A percentile compares a stretch with the other conserved stretches of the same genome.
Conservation (phyloP, 306 rosid species). For the Dalbergia oliveri region DNA sequence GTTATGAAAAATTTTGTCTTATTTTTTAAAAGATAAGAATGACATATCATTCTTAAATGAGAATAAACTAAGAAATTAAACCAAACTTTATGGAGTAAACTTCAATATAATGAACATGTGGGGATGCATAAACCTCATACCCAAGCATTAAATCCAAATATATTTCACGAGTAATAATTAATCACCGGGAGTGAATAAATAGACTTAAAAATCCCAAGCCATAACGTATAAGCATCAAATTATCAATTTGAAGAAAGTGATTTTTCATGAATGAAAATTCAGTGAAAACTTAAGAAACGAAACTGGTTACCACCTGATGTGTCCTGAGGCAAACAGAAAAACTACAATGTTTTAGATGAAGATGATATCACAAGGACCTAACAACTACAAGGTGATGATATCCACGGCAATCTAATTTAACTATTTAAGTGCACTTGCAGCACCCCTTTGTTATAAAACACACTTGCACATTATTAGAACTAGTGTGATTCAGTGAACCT, state of each 20-base stretch:
- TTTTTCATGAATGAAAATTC: constrained; percentile 36
- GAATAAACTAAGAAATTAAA: too few species aligned
- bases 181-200: constrained; percentile 1
- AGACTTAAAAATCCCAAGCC: background rate
- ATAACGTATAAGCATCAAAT: constrained; percentile 11
- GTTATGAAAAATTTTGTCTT: too few species aligned
- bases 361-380: constrained; percentile 47
- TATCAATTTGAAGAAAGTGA: constrained; percentile 13
- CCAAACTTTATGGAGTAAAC: too few species aligned
- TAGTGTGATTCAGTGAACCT: constrained; percentile 45
- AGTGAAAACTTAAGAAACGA: constrained; percentile 45
- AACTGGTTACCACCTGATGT: constrained; percentile 36
- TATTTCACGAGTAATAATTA: background rate
- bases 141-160: background rate
- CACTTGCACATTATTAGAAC: constrained; percentile 35
- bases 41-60: too few species aligned
- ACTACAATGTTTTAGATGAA: constrained; percentile 44
- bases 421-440: background rate
- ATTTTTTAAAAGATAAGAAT: too few species aligned
- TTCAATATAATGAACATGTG: too few species aligned
- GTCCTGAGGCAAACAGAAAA: constrained; percentile 26
- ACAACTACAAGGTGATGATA: constrained; percentile 50
- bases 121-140: background rate
- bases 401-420: background rate
- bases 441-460: constrained; percentile 37